These are phyloP conservation scores for Cercospora janseana DNA, from an alignment of 2,329 filamentous ascomycete species.

Conservation along the genomic window DNA sequence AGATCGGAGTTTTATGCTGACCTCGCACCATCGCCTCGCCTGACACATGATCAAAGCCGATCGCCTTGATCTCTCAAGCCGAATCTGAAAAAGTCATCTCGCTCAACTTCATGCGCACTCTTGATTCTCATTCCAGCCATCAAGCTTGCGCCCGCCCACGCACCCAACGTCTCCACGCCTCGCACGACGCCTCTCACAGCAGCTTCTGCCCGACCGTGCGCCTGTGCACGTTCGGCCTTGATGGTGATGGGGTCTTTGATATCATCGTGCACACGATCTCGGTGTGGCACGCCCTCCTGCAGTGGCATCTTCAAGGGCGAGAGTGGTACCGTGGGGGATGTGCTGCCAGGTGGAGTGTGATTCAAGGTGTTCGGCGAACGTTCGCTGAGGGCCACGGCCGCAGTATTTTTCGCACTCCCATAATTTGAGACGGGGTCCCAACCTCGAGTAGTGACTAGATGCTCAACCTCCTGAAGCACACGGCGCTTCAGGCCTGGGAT, in stretches of 20 bases:
- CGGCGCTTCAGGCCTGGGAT: slow-evolving; percentile 77
- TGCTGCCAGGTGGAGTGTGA: slow-evolving; percentile 11
- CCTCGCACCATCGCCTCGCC: too few relatives aligned
- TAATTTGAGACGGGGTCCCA: slow-evolving; percentile 77
- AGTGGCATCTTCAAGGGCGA: slow-evolving; percentile 28
- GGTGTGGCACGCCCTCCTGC: slow-evolving; percentile 28
- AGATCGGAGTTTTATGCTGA: too few relatives aligned
- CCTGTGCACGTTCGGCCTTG: slow-evolving; percentile 53
- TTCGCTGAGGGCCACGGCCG: slow-evolving; percentile 21
- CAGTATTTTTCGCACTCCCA: slow-evolving; percentile 45
- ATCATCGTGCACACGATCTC: slow-evolving; percentile 33
- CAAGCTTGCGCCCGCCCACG: slow-evolving; percentile 73
- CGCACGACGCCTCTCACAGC: slow-evolving; percentile 59
- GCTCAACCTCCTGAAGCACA: slow-evolving; percentile 70
- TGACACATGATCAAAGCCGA: slow-evolving; percentile 11
- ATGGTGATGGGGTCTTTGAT: slow-evolving; percentile 52
- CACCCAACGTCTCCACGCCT: slow-evolving; percentile 66
- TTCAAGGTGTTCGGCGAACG: slow-evolving; percentile 22
- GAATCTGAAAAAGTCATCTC: slow-evolving; percentile 68
- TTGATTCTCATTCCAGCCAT: slow-evolving; percentile 66
- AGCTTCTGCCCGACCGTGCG: slow-evolving; percentile 42
- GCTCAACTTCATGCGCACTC: slow-evolving; percentile 67
- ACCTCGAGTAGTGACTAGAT: slow-evolving; percentile 64
- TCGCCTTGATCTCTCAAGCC: slow-evolving; percentile 46
- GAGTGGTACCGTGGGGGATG: slow-evolving; percentile 14